A percentile compares a stretch with the other conserved stretches of the same genome.
These are phyloP conservation scores for Solanum sejunctum DNA, from an alignment of 257 asterid species.

Conservation along the genomic window DNA sequence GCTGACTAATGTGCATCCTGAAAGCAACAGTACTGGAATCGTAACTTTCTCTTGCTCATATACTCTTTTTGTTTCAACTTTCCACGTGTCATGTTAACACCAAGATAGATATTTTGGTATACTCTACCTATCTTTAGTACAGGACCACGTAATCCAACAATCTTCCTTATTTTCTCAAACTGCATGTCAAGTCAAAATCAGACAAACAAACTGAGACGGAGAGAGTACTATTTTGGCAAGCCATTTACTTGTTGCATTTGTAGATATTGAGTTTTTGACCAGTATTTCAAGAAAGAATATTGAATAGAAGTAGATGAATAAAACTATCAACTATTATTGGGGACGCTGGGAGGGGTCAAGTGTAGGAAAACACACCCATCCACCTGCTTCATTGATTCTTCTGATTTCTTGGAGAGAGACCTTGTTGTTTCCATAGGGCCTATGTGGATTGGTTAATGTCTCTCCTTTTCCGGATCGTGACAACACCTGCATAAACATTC, in stretches of 20 bases:
- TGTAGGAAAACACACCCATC: slow-evolving; percentile 66
- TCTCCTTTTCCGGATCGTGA: slow-evolving; percentile 71
- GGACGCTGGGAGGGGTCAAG: neutral
- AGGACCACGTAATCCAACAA: neutral
- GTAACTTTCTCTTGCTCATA: neutral
- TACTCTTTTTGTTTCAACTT: neutral
- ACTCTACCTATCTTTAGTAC: no score
- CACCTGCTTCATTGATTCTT: slow-evolving; percentile 79
- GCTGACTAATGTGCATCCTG: neutral
- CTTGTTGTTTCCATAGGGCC: slow-evolving; percentile 78
- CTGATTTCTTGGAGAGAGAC: slow-evolving; percentile 64
- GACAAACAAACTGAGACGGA: no score
- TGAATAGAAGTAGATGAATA: neutral
- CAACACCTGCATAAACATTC: slow-evolving; percentile 33
- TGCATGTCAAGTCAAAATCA: no score
- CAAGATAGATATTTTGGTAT: no score
- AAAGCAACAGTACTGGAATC: neutral
- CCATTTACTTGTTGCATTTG: neutral
- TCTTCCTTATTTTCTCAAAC: no score
- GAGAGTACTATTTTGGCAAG: neutral
- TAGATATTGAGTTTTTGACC: neutral
- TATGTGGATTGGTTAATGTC: slow-evolving; percentile 62
- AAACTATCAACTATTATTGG: neutral
- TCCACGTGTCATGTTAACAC: neutral
- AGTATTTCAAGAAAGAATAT: neutral